phyloP scores from a whole-genome alignment of 2,329 filamentous ascomycete species.

The Macrophomina tecta region DNA sequence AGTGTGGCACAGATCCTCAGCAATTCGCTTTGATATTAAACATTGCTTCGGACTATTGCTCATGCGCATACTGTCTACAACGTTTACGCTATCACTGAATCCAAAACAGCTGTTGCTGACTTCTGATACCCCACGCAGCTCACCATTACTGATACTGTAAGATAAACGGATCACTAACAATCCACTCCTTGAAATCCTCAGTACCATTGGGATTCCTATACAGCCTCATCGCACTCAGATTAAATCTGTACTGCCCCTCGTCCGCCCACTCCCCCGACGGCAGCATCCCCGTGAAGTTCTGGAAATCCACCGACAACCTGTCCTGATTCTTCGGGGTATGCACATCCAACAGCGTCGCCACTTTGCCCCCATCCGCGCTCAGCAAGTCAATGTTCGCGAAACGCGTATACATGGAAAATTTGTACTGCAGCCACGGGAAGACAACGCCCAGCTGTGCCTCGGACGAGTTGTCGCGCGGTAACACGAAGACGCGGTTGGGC shows the following conservation, averaged over 20 bases:
- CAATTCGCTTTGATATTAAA: too few relatives aligned
- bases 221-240: constrained; percentile 3
- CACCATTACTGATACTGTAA: not conserved
- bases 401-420: not conserved
- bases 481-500: not conserved
- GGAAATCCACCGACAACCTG: not conserved
- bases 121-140: too few relatives aligned
- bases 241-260: constrained; percentile 1
- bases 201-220: constrained; percentile 8
- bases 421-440: constrained; percentile 12
- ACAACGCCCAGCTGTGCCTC: not conserved
- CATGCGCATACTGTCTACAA: too few relatives aligned
- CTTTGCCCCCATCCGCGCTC: not conserved
- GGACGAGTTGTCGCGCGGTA: not conserved
- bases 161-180: constrained; percentile 1
- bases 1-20: too few relatives aligned
- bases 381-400: not conserved
- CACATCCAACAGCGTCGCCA: not conserved
- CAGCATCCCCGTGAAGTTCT: constrained; percentile 10
- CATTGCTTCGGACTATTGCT: too few relatives aligned
- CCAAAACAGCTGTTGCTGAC: too few relatives aligned
- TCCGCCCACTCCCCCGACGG: not conserved
- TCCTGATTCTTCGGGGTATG: not conserved
- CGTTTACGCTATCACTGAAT: too few relatives aligned
- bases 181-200: not conserved